Percentiles rank a stretch among this genome's conserved stretches.
These are phyloP conservation scores for Alternaria ventricosa DNA, from an alignment of 2,329 filamentous ascomycete genomes.

Conservation along the genomic window DNA sequence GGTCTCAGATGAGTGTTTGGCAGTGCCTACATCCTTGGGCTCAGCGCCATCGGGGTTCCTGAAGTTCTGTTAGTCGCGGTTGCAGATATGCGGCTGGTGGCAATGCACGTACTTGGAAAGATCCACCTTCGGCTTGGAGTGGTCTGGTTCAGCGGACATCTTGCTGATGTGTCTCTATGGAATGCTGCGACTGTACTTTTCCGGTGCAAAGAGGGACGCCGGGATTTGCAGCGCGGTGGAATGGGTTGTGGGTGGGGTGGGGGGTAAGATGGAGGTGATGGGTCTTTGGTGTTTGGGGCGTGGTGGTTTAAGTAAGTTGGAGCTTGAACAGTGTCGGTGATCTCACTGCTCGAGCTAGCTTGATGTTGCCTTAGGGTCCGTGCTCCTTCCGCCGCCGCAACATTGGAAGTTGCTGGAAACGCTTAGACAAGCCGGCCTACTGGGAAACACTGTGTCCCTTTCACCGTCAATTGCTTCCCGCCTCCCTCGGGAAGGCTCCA, in stretches of 20 bases:
- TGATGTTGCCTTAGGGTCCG: slow-evolving; percentile 32
- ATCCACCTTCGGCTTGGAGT: slow-evolving; percentile 58
- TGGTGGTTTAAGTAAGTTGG: slow-evolving; percentile 46
- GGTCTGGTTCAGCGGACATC: slow-evolving; percentile 60
- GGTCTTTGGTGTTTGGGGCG: slow-evolving; percentile 27
- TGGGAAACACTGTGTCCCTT: slow-evolving; percentile 29
- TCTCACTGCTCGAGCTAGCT: slow-evolving; percentile 34
- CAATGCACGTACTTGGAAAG: slow-evolving; percentile 53
- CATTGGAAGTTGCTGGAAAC: slow-evolving; percentile 39
- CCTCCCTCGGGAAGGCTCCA: slow-evolving; percentile 1
- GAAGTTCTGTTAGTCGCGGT: slow-evolving; percentile 51
- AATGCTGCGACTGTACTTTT: slow-evolving; percentile 22
- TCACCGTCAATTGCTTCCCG: background rate
- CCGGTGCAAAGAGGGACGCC: slow-evolving; percentile 11
- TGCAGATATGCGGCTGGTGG: slow-evolving; percentile 12
- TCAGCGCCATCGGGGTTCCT: slow-evolving; percentile 92
- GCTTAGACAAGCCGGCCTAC: slow-evolving; percentile 17
- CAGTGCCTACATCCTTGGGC: slow-evolving; percentile 72
- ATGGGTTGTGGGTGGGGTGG: slow-evolving; percentile 23
- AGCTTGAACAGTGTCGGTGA: slow-evolving; percentile 34
- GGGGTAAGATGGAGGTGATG: slow-evolving; percentile 38
- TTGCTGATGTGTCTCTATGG: slow-evolving; percentile 27
- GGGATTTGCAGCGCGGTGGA: slow-evolving; percentile 24
- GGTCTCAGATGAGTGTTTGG: slow-evolving; percentile 11
- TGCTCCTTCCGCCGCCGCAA: slow-evolving; percentile 34